A percentile compares a stretch with the other conserved stretches of the same genome.
These are phyloP conservation scores for Pseudogymnoascus sp. DNA, from an alignment of 2,329 filamentous ascomycete genomes.

Conservation along the genomic window DNA sequence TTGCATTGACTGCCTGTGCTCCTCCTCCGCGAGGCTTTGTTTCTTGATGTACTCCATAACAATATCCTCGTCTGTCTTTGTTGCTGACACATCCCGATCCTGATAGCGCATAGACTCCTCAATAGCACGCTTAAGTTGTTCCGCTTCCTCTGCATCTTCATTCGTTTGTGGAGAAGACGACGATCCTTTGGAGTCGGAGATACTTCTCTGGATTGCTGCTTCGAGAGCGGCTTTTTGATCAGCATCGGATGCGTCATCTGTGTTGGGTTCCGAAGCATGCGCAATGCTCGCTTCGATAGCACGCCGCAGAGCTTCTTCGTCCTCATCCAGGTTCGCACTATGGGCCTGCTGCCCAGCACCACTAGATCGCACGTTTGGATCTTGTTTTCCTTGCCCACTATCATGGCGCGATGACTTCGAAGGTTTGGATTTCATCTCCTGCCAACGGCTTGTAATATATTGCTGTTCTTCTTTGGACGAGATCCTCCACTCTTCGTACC, in stretches of 20 bases:
- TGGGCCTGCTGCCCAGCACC: conserved; percentile 27
- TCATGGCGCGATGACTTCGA: conserved; percentile 50
- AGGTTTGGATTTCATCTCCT: conserved; percentile 47
- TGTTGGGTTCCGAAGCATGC: conserved; percentile 29
- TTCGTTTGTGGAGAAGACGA: conserved; percentile 15
- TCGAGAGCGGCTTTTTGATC: conserved; percentile 51
- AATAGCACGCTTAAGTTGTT: conserved; percentile 35
- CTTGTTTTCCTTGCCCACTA: conserved; percentile 23
- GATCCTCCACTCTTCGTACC: conserved; percentile 54
- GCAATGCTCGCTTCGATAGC: conserved; percentile 43
- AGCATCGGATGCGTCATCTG: conserved; percentile 33
- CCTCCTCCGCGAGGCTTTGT: conserved; percentile 64
- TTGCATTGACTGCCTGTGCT: conserved; percentile 28
- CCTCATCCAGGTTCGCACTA: not conserved
- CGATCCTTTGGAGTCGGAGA: conserved; percentile 25
- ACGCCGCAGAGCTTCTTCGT: conserved; percentile 36
- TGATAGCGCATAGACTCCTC: conserved; percentile 30
- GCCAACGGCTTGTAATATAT: conserved; percentile 59
- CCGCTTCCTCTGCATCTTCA: conserved; percentile 26
- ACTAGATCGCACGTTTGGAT: not conserved
- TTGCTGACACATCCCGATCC: conserved; percentile 28
- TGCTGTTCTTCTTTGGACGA: conserved; percentile 51
- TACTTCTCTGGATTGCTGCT: conserved; percentile 46
- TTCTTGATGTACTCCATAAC: conserved; percentile 70
- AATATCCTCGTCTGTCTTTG: conserved; percentile 58